These are phyloP conservation scores for Austroboletus eburneus DNA, from an alignment of 768 basidiomycete genomes.

Conservation along the genomic window DNA sequence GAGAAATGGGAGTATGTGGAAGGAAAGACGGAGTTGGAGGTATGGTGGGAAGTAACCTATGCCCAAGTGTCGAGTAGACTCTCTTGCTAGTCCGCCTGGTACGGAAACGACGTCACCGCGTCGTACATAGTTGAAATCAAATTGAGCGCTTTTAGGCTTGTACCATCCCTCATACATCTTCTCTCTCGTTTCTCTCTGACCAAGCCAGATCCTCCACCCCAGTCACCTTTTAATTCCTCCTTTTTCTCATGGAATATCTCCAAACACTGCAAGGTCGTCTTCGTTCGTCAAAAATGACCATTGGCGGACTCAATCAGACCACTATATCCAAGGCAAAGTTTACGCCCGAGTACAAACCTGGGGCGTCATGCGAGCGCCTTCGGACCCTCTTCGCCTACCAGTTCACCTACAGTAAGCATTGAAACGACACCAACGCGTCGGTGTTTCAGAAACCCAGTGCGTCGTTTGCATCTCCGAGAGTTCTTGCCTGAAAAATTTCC, in stretches of 20 bases:
- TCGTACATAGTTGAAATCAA: too few relatives aligned
- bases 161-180: too few relatives aligned
- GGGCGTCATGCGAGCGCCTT: slow-evolving; percentile 6
- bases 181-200: too few relatives aligned
- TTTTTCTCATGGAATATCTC: slow-evolving; percentile 12
- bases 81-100: too few relatives aligned
- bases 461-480: too few relatives aligned
- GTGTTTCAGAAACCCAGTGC: slow-evolving; percentile 2
- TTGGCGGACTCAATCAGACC: background rate
- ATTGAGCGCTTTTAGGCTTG: too few relatives aligned
- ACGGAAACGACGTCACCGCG: too few relatives aligned
- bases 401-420: background rate
- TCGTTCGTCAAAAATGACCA: slow-evolving; percentile 17
- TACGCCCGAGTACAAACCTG: slow-evolving; percentile 4
- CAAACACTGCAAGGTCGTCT: slow-evolving; percentile 22
- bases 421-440: slow-evolving; percentile 4
- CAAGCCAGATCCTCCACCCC: too few relatives aligned
- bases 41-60: too few relatives aligned
- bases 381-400: slow-evolving; percentile 8
- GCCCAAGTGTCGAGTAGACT: too few relatives aligned
- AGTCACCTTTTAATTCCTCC: background rate
- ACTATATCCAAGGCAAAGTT: slow-evolving; percentile 16
- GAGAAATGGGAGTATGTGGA: too few relatives aligned
- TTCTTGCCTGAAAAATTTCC: background rate
- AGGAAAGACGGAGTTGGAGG: too few relatives aligned